Percentiles rank a stretch among this genome's conserved stretches.
phyloP scores from a whole-genome alignment of 2,329 filamentous ascomycete species.

The Colletotrichum sp. region DNA sequence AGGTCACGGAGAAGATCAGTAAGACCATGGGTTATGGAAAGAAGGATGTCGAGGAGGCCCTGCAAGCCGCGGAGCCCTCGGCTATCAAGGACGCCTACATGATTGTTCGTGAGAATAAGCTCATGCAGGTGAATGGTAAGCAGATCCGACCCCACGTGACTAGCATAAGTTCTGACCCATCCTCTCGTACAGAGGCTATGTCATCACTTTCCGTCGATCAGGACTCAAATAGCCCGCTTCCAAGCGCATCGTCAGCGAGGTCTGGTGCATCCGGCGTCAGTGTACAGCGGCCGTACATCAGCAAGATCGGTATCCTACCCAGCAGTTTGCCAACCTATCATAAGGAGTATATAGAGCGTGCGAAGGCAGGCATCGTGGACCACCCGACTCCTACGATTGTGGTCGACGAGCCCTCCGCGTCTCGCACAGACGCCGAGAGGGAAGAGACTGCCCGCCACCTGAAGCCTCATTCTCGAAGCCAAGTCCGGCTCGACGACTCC shows the following conservation, averaged over 20 bases:
- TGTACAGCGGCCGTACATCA: conserved; percentile 66
- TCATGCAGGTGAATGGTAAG: conserved; percentile 95
- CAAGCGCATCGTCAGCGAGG: conserved; percentile 59
- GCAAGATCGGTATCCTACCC: conserved; percentile 89
- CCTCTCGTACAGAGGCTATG: conserved; percentile 30
- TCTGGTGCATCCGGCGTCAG: conserved; percentile 57
- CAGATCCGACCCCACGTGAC: conserved; percentile 26
- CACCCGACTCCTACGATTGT: conserved; percentile 46
- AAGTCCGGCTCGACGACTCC: conserved; percentile 70
- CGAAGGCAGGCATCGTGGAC: conserved; percentile 57
- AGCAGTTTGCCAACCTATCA: conserved; percentile 92
- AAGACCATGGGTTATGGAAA: conserved; percentile 98
- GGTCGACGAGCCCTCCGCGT: conserved; percentile 52
- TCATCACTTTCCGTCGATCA: conserved; percentile 30
- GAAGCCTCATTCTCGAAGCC: conserved; percentile 81
- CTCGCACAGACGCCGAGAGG: conserved; percentile 74
- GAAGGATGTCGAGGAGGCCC: conserved; percentile 91
- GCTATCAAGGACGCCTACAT: conserved; percentile 99
- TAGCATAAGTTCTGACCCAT: neutral
- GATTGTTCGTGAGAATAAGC: conserved; percentile 95
- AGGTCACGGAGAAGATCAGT: conserved; percentile 93
- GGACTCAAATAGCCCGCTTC: conserved; percentile 51
- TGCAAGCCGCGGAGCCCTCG: conserved; percentile 90
- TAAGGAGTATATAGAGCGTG: conserved; percentile 84
- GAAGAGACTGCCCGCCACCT: conserved; percentile 81